Percentiles rank a stretch among this genome's conserved stretches.
Conservation (phyloP, 495 filamentous ascomycete species). For the Lepidopterella palustris region DNA sequence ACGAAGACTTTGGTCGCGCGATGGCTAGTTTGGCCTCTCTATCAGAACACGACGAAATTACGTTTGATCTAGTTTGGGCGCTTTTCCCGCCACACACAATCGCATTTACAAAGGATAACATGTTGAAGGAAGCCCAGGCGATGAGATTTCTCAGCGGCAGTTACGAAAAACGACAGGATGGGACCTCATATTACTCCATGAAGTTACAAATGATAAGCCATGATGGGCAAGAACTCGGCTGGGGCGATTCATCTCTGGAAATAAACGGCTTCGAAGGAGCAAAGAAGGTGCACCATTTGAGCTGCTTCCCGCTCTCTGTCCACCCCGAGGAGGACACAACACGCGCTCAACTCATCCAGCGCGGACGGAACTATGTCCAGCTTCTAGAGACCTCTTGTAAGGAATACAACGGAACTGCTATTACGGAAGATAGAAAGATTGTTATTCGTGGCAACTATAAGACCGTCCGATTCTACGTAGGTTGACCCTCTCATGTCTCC, state of each 20-base stretch:
- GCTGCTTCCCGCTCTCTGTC: not conserved
- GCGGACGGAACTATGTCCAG: slow-evolving; percentile 10
- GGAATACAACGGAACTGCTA: slow-evolving; percentile 11
- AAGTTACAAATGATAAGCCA: slow-evolving; percentile 4
- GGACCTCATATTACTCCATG: not conserved
- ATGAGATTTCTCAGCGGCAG: not conserved
- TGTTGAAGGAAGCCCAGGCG: slow-evolving; percentile 5
- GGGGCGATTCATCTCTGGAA: not conserved
- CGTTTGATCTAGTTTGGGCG: slow-evolving; percentile 23
- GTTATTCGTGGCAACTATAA: not conserved
- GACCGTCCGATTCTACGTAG: slow-evolving; percentile 3
- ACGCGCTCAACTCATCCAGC: not conserved
- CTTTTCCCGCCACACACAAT: slow-evolving; percentile 21
- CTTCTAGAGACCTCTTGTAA: slow-evolving; percentile 7
- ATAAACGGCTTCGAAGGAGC: slow-evolving; percentile 9
- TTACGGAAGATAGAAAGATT: slow-evolving; percentile 4
- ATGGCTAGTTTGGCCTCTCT: slow-evolving; percentile 20
- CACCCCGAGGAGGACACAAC: slow-evolving; percentile 5
- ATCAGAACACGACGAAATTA: slow-evolving; percentile 16
- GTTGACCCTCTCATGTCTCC: not conserved
- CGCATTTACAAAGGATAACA: slow-evolving; percentile 4
- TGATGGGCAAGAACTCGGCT: slow-evolving; percentile 8
- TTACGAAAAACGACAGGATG: not conserved
- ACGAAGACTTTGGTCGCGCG: slow-evolving; percentile 20
- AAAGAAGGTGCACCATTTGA: slow-evolving; percentile 3